A percentile compares a stretch with the other conserved stretches of the same genome.
Conservation (phyloP, 192 early-diverging fungal genomes). For the Backusella luteola region DNA sequence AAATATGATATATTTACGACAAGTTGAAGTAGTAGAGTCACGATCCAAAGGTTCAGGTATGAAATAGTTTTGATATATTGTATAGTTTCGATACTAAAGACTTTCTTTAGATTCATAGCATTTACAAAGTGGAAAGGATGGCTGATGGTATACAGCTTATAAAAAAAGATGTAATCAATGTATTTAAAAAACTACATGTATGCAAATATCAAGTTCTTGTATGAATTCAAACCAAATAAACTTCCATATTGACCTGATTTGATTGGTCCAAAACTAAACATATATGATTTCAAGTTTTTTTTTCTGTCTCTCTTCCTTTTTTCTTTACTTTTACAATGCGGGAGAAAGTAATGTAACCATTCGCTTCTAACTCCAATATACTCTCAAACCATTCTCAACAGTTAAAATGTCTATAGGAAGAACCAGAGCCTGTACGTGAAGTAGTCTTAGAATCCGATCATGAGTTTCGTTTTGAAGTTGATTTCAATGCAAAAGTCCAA, state of each 20-base stretch:
- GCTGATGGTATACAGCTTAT: too few relatives aligned
- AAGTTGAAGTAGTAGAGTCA: too few relatives aligned
- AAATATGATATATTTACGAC: too few relatives aligned
- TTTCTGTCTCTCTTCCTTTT: background rate
- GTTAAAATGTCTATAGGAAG: slow-evolving; percentile 7
- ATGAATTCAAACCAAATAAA: too few relatives aligned
- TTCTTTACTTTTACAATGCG: background rate
- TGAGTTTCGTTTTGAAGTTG: slow-evolving; percentile 93
- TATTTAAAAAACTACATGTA: too few relatives aligned
- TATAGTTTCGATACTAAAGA: too few relatives aligned
- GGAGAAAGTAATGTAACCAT: background rate
- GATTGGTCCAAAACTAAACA: background rate
- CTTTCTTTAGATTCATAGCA: too few relatives aligned
- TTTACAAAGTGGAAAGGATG: too few relatives aligned
- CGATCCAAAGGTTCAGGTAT: too few relatives aligned
- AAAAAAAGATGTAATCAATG: too few relatives aligned
- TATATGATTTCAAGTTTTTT: background rate
- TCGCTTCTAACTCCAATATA: background rate
- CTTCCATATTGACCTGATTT: background rate
- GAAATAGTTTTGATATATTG: too few relatives aligned
- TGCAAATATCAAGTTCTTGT: too few relatives aligned
- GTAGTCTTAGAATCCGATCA: slow-evolving; percentile 74
- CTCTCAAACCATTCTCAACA: background rate
- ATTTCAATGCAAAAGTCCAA: slow-evolving; percentile 60
- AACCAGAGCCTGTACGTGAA: slow-evolving; percentile 40